Evolutionary conservation across 495 filamentous ascomycete species (phyloP).

Genomic region (Parachaetomium inaequale): DNA sequence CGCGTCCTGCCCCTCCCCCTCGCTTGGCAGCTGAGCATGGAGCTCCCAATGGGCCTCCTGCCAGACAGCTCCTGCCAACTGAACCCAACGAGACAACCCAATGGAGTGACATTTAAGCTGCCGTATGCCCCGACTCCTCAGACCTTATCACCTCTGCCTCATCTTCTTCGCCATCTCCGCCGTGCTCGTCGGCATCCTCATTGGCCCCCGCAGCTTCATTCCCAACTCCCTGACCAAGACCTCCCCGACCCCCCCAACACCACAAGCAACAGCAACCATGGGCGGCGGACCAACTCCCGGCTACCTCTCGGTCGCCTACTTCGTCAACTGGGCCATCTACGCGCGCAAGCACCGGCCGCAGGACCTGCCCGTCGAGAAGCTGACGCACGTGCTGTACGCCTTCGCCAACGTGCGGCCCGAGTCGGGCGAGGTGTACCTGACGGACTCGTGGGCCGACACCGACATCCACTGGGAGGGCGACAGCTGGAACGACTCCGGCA

Average conservation of each 20-base stretch:
- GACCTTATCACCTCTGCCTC: not conserved
- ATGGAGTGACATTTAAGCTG: not conserved
- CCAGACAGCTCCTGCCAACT: not conserved
- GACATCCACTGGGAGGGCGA: constrained; percentile 88
- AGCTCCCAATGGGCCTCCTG: constrained; percentile 12
- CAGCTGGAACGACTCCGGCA: constrained; percentile 64
- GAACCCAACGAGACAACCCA: not conserved
- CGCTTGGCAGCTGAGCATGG: not conserved
- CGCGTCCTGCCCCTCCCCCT: constrained; percentile 5
- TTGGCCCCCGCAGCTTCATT: not conserved
- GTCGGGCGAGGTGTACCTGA: constrained; percentile 64
- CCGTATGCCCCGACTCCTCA: not conserved
- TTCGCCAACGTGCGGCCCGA: constrained; percentile 66
- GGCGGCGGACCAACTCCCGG: constrained; percentile 42
- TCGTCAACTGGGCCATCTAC: constrained; percentile 94
- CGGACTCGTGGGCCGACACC: constrained; percentile 80
- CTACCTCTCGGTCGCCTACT: constrained; percentile 76
- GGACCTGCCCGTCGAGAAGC: constrained; percentile 77
- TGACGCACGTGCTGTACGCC: constrained; percentile 84
- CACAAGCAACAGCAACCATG: constrained; percentile 35
- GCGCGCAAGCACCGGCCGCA: constrained; percentile 81
- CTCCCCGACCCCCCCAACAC: not conserved
- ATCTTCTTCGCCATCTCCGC: not conserved
- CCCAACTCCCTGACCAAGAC: not conserved
- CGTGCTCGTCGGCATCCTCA: not conserved